phyloP scores from a whole-genome alignment of 257 asterid genomes.

The Gentiana straminea region DNA sequence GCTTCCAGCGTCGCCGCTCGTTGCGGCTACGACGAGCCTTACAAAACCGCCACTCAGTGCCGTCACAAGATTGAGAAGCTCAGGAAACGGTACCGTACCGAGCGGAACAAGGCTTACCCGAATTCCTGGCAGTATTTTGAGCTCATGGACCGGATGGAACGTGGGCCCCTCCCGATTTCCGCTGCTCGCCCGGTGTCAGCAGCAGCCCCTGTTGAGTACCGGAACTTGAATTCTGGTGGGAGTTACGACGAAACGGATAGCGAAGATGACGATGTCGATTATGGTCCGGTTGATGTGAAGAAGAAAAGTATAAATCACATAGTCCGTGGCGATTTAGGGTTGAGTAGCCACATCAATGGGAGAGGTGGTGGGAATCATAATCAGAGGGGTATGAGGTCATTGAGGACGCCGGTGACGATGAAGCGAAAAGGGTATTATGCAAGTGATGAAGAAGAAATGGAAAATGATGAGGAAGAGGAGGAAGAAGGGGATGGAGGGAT shows the following conservation, averaged over 20 bases:
- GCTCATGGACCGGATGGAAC: conserved; percentile 80
- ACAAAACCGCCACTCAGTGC: conserved; percentile 84
- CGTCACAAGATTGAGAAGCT: conserved; percentile 96
- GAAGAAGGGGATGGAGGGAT: conserved; percentile 24
- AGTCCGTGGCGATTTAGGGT: conserved; percentile 20
- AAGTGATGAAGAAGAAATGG: conserved; percentile 24
- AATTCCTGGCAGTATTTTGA: conserved; percentile 78
- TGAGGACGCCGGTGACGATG: conserved; percentile 25
- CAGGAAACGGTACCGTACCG: conserved; percentile 77
- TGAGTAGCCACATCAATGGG: conserved; percentile 9
- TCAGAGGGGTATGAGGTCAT: conserved; percentile 13
- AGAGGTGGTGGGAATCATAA: conserved; percentile 7
- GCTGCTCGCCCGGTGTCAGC: conserved; percentile 43
- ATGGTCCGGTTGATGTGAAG: conserved; percentile 16
- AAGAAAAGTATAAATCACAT: conserved; percentile 43
- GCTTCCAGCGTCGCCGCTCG: conserved; percentile 67
- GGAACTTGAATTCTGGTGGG: conserved; percentile 11
- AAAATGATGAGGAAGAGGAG: conserved; percentile 20
- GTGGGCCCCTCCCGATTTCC: conserved; percentile 58
- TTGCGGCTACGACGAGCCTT: conserved; percentile 64
- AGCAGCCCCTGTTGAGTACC: conserved; percentile 18
- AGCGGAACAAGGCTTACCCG: conserved; percentile 49
- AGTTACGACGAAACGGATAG: conserved; percentile 23
- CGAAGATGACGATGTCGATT: conserved; percentile 30
- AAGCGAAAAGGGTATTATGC: conserved; percentile 26